Conservation (phyloP, 805 yeast genomes). For the Metschnikowia reukaufii region DNA sequence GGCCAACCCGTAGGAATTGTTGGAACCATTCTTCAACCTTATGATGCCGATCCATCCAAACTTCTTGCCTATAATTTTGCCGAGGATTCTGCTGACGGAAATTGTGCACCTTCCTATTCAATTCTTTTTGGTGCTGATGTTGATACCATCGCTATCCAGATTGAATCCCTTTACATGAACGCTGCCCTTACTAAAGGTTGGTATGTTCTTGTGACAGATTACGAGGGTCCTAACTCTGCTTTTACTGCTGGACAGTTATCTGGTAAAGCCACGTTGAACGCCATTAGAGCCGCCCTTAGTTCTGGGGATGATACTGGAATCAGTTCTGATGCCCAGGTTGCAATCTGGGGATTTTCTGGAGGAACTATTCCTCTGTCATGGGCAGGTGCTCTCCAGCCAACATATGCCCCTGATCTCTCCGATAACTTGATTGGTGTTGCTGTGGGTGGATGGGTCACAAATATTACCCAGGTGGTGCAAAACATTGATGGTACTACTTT, state of each 20-base stretch:
- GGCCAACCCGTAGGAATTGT: conserved; percentile 24
- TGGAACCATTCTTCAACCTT: conserved; percentile 26
- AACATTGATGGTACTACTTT: conserved; percentile 26
- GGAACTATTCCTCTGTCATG: conserved; percentile 39
- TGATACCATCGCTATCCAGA: conserved; percentile 18
- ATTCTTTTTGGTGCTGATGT: conserved; percentile 17
- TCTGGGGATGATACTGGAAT: conserved; percentile 23
- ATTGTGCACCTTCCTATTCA: conserved; percentile 26
- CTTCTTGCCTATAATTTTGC: conserved; percentile 23
- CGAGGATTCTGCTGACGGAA: conserved; percentile 22
- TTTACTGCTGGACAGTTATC: conserved; percentile 35
- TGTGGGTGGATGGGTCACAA: conserved; percentile 38
- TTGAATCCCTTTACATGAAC: conserved; percentile 18
- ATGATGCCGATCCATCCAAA: conserved; percentile 25
- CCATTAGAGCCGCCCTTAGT: conserved; percentile 29
- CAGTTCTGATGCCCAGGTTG: conserved; percentile 22
- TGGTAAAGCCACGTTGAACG: conserved; percentile 32
- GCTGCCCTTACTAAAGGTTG: conserved; percentile 28
- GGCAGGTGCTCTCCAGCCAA: conserved; percentile 39
- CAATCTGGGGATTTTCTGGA: conserved; percentile 42
- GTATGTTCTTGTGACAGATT: conserved; percentile 35
- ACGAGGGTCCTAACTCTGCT: conserved; percentile 34
- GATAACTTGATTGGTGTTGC: conserved; percentile 31
- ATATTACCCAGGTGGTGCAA: conserved; percentile 29
- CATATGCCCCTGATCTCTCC: conserved; percentile 35